A percentile compares a stretch with the other conserved stretches of the same genome.
These are phyloP conservation scores for Tephrocybe sp. DNA, from an alignment of 768 basidiomycete genomes.

Conservation along the genomic window DNA sequence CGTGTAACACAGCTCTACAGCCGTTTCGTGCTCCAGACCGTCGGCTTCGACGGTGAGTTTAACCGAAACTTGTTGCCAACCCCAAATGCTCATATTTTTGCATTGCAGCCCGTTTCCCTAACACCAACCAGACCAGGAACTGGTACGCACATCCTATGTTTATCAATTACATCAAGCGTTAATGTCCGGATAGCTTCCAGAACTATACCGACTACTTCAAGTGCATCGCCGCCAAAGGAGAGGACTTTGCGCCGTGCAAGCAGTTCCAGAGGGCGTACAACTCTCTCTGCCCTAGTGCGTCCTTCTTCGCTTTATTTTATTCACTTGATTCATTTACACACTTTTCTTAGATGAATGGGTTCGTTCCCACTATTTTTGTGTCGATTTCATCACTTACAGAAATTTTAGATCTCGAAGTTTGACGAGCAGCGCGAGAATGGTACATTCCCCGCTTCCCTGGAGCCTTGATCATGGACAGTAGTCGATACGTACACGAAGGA, in stretches of 20 bases:
- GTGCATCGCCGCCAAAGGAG: slow-evolving; percentile 94
- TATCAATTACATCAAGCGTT: not conserved
- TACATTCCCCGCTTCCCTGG: slow-evolving; percentile 89
- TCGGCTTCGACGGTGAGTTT: slow-evolving; percentile 80
- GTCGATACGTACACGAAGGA: slow-evolving; percentile 2
- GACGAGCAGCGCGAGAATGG: slow-evolving; percentile 94
- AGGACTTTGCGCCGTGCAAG: slow-evolving; percentile 97
- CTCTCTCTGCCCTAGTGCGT: slow-evolving; percentile 96
- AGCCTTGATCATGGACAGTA: slow-evolving; percentile 38
- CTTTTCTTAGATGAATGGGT: slow-evolving; percentile 84
- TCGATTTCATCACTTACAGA: too few species aligned
- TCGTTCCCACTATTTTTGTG: too few species aligned
- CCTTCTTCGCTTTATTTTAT: slow-evolving; percentile 1
- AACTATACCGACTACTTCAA: slow-evolving; percentile 99
- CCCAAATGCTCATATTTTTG: slow-evolving; percentile 6
- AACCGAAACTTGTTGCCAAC: slow-evolving; percentile 18
- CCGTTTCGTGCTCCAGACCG: slow-evolving; percentile 90
- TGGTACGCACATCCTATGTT: slow-evolving; percentile 46
- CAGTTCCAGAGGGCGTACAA: slow-evolving; percentile 96
- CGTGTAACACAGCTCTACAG: slow-evolving; percentile 35
- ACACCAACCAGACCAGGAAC: slow-evolving; percentile 93
- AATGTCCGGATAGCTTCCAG: slow-evolving; percentile 62
- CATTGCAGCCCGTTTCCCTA: slow-evolving; percentile 77
- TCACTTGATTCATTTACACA: slow-evolving; percentile 6
- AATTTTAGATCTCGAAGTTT: slow-evolving; percentile 75